phyloP scores from a whole-genome alignment of 768 basidiomycete genomes.

The Termitomyces sp. region DNA sequence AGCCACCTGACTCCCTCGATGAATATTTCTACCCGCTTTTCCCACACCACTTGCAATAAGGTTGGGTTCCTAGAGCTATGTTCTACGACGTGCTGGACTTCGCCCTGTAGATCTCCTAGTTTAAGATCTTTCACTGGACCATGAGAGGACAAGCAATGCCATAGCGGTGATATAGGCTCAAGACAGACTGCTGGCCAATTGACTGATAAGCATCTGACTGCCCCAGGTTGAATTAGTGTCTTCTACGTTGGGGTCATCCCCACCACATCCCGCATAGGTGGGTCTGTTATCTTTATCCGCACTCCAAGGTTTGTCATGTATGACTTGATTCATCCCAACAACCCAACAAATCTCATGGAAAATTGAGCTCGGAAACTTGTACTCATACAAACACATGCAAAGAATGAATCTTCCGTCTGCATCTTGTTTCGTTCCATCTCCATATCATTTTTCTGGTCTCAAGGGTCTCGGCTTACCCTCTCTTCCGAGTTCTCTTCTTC shows the following conservation, averaged over 20 bases:
- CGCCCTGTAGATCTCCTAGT: neutral
- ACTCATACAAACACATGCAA: conserved; percentile 27
- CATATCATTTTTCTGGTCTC: neutral
- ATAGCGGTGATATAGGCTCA: neutral
- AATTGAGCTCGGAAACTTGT: neutral
- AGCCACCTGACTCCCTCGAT: too few relatives aligned
- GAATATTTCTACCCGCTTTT: neutral
- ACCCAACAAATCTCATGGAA: neutral
- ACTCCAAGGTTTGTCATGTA: conserved; percentile 22
- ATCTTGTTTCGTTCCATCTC: neutral
- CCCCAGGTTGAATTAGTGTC: neutral
- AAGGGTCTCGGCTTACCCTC: neutral
- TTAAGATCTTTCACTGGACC: neutral
- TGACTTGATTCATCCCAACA: conserved; percentile 12
- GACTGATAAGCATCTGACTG: neutral
- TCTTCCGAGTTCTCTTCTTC: neutral
- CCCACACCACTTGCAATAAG: neutral
- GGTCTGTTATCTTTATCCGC: conserved; percentile 18
- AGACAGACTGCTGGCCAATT: neutral
- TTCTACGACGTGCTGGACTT: neutral
- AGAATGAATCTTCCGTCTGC: conserved; percentile 18
- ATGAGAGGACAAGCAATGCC: neutral
- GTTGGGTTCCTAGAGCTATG: neutral
- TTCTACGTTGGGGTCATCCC: conserved; percentile 4
- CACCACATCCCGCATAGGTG: conserved; percentile 14